Base-by-base conservation (phyloP, 805 yeast genomes). In the Candida alai region DNA sequence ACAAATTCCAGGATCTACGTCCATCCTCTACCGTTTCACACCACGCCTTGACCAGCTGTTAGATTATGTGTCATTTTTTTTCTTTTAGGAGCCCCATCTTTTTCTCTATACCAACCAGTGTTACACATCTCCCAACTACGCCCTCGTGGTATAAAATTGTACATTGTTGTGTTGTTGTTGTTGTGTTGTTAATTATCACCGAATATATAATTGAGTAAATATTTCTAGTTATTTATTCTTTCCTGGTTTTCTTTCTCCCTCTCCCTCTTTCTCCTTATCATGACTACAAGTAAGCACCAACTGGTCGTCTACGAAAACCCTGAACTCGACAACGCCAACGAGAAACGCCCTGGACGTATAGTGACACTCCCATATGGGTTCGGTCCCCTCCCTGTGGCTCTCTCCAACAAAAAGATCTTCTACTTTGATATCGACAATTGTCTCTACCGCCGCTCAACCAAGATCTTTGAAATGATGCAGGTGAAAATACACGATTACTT, bases 351-450 rank as follows among this genome's bases (percentile, higher is more conserved):
- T 4, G 59, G 59, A 10, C 28, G 32, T 21, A 24, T 24, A 9
- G 68, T 60, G 3, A 35, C 37, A 7, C 46, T 62, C 19, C 54
- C 54, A 7, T 54, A 34, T 34, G 68, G 67, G 4, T 52, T 44
- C 41, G 68, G 68, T 1, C 68, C 68, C 3, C 14, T 60, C 8
- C 65, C 65, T 5, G 12, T 42, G 10, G 36, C 45, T n/a, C 12
- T 40, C 9, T 13, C 28, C n/a, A 44, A 54, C 46, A 43, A 51
- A 34, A 48, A 48, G 37, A 56, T 65, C 35, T 85, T 93, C 60
- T 87, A 79, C 59, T 90, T 90, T 50, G 98, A 90, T 56, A 87
- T 90, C 35, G 98, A 90, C 65, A 90, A 90, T 57, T 88, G 97
- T 56, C 70, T 90, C 19, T 90, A 90, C 60, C 71, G 74, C 34